Conservation (phyloP, 2,329 filamentous ascomycete genomes). For the Pseudopyricularia javanii region DNA sequence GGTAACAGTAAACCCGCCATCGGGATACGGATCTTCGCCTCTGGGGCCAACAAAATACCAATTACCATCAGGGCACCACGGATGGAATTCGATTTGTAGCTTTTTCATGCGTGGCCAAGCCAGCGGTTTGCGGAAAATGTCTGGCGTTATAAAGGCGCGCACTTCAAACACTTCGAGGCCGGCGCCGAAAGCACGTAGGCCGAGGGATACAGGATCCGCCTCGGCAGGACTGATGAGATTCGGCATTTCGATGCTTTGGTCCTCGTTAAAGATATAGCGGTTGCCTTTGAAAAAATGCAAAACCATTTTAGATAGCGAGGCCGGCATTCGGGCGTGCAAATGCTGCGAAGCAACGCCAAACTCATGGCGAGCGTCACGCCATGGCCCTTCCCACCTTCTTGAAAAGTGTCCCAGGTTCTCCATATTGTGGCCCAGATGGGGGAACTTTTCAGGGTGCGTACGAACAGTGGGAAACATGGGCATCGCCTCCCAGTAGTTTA, state of each 20-base stretch:
- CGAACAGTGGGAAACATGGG: no score
- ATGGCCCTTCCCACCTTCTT: conserved; percentile 11
- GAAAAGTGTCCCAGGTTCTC: conserved; percentile 6
- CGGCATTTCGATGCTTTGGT: neutral
- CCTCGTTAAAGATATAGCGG: neutral
- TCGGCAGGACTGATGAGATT: conserved; percentile 7
- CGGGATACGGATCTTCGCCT: conserved; percentile 9
- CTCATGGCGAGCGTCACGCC: conserved; percentile 12
- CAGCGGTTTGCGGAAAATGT: conserved; percentile 7
- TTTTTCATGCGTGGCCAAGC: conserved; percentile 9
- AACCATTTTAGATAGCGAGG: conserved; percentile 6
- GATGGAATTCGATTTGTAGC: conserved; percentile 10
- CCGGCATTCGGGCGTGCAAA: conserved; percentile 6
- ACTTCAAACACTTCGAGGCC: conserved; percentile 9
- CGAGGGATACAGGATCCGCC: conserved; percentile 11
- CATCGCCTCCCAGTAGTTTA: conserved; percentile 10
- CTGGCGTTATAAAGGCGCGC: conserved; percentile 10
- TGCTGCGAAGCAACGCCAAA: conserved; percentile 8
- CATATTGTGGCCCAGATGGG: neutral
- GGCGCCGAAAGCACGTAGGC: conserved; percentile 9
- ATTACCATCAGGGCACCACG: conserved; percentile 9
- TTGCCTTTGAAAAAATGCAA: neutral
- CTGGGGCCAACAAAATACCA: conserved; percentile 13
- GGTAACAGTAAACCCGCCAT: conserved; percentile 9
- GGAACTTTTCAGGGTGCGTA: no score